Evolutionary conservation across 2,329 filamentous ascomycete genomes (phyloP).

Genomic region (Aspergillus sp.): DNA sequence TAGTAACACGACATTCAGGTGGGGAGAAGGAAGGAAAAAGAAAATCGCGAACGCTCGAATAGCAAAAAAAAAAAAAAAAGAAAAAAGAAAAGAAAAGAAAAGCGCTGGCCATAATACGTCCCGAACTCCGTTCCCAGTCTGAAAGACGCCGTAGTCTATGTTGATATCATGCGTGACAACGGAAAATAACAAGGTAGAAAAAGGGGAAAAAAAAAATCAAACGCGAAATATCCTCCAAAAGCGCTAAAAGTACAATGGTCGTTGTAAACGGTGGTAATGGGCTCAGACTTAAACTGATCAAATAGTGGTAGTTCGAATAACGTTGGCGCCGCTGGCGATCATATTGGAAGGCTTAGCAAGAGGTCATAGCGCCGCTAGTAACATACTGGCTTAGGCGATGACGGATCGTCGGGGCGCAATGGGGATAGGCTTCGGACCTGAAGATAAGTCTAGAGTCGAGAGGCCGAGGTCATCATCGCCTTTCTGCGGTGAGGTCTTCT

Average conservation of each 20-base stretch:
- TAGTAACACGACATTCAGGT: not conserved
- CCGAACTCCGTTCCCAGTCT: constrained; percentile 23
- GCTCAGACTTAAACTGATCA: not conserved
- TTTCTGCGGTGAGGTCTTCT: constrained; percentile 20
- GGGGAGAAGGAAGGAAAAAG: constrained; percentile 5
- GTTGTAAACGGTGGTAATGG: not conserved
- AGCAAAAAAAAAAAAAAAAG: constrained; percentile 3
- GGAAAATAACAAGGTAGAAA: no score
- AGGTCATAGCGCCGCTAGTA: not conserved
- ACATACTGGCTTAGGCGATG: constrained; percentile 30
- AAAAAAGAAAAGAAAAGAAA: not conserved
- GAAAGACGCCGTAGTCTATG: constrained; percentile 24
- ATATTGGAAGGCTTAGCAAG: not conserved
- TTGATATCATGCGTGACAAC: constrained; percentile 15
- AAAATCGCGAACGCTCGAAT: constrained; percentile 15
- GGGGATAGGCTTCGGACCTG: constrained; percentile 39
- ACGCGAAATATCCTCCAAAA: constrained; percentile 2
- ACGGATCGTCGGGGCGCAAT: constrained; percentile 37
- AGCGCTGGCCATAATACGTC: constrained; percentile 11
- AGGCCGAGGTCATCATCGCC: constrained; percentile 33
- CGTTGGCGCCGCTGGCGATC: not conserved
- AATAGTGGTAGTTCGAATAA: not conserved
- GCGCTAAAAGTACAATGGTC: constrained; percentile 2
- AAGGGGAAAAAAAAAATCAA: not conserved
- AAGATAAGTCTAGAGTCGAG: constrained; percentile 33